Percentiles rank a stretch among this genome's conserved stretches.
These are phyloP conservation scores for Microsporum canis DNA, from an alignment of 2,329 filamentous ascomycete species.

Conservation along the genomic window DNA sequence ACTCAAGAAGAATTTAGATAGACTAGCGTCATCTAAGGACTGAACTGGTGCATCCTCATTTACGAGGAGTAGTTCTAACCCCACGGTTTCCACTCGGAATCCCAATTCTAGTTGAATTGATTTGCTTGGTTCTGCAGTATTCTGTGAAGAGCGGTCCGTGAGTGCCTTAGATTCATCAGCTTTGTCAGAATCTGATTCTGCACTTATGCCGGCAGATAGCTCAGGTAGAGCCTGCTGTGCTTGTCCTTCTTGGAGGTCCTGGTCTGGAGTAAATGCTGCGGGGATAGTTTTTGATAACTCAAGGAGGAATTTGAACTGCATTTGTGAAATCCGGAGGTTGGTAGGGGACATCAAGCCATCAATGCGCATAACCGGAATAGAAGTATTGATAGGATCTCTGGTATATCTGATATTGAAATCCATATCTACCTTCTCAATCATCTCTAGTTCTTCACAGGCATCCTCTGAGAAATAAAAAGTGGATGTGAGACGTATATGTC, in stretches of 20 bases:
- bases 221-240: slow-evolving; percentile 61
- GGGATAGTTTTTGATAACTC: slow-evolving; percentile 82
- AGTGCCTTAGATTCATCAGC: slow-evolving; percentile 3
- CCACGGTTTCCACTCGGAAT: slow-evolving; percentile 79
- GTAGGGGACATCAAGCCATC: slow-evolving; percentile 87
- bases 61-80: slow-evolving; percentile 73
- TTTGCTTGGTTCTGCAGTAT: slow-evolving; percentile 51
- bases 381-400: slow-evolving; percentile 64
- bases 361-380: slow-evolving; percentile 83
- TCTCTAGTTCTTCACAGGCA: slow-evolving; percentile 72
- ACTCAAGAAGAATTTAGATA: slow-evolving; percentile 90
- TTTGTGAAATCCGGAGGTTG: slow-evolving; percentile 79
- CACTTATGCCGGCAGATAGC: slow-evolving; percentile 9
- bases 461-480: slow-evolving; percentile 69
- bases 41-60: slow-evolving; percentile 66
- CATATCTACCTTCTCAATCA: slow-evolving; percentile 94
- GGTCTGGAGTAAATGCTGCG: slow-evolving; percentile 67
- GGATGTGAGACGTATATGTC: slow-evolving; percentile 83
- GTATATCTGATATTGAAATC: slow-evolving; percentile 86
- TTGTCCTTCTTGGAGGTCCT: slow-evolving; percentile 60
- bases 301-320: slow-evolving; percentile 78
- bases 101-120: slow-evolving; percentile 93
- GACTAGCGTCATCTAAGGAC: slow-evolving; percentile 62
- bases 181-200: slow-evolving; percentile 17
- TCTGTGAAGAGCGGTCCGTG: slow-evolving; percentile 23